phyloP scores from a whole-genome alignment of 345 rosid species.

The Euphorbia pulcherrima region DNA sequence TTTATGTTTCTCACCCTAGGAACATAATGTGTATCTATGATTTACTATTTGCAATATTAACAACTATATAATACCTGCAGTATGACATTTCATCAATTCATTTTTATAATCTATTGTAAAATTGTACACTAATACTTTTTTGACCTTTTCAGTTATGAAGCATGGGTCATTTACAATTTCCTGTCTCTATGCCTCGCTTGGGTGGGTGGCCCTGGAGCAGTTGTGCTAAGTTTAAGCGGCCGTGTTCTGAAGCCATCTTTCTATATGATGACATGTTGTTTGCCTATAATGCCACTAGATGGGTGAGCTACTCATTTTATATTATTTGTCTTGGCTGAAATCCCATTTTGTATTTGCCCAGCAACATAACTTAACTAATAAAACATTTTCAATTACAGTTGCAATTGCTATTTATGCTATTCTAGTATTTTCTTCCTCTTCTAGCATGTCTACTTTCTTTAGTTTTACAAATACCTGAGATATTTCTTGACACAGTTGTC shows the following conservation, averaged over 20 bases:
- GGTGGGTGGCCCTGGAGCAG: slow-evolving; percentile 99
- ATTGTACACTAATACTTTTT: slow-evolving; percentile 2
- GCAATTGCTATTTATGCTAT: neutral
- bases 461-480: neutral
- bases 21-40: neutral
- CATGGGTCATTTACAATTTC: slow-evolving; percentile 97
- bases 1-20: neutral
- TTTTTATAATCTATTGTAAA: neutral
- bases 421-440: neutral
- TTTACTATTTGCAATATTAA: neutral
- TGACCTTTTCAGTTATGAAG: slow-evolving; percentile 70
- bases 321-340: neutral
- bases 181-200: slow-evolving; percentile 87
- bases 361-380: neutral
- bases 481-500: too few relatives aligned
- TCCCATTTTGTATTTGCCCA: neutral
- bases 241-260: slow-evolving; percentile 76
- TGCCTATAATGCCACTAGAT: slow-evolving; percentile 77
- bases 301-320: slow-evolving; percentile 54
- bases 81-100: neutral
- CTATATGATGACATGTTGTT: slow-evolving; percentile 86
- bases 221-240: slow-evolving; percentile 84
- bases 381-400: neutral
- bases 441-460: neutral
- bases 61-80: neutral